Conservation (phyloP, 108 stramenopile species). For the Stephanodiscus minutulus region DNA sequence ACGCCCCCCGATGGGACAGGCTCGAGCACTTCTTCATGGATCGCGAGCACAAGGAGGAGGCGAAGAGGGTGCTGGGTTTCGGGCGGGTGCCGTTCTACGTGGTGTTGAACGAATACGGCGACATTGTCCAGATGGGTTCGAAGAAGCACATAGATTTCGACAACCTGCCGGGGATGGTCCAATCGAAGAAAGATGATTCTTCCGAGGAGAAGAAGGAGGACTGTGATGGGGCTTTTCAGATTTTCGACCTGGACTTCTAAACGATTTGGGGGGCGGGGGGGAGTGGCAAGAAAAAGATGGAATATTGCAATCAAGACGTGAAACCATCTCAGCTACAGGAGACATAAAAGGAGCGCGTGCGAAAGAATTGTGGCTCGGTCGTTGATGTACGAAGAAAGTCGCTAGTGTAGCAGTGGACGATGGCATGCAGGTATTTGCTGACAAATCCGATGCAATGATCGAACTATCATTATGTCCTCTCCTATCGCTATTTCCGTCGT, state of each 20-base stretch:
- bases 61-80: slow-evolving; percentile 78
- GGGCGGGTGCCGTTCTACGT: slow-evolving; percentile 86
- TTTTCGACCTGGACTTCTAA: slow-evolving; percentile 46
- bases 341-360: background rate
- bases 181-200: slow-evolving; percentile 15
- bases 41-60: slow-evolving; percentile 71
- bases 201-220: slow-evolving; percentile 7
- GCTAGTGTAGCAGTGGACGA: too few relatives aligned
- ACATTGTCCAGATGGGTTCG: slow-evolving; percentile 75
- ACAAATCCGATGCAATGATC: too few relatives aligned
- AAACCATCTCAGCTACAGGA: too few relatives aligned
- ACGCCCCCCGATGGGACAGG: slow-evolving; percentile 70
- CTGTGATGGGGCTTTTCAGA: slow-evolving; percentile 25
- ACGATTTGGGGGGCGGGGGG: background rate
- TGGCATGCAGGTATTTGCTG: too few relatives aligned
- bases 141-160: slow-evolving; percentile 74
- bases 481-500: too few relatives aligned
- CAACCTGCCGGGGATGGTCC: slow-evolving; percentile 45
- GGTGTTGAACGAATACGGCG: slow-evolving; percentile 70
- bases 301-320: too few relatives aligned
- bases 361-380: too few relatives aligned
- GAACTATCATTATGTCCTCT: too few relatives aligned
- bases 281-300: background rate
- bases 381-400: too few relatives aligned
- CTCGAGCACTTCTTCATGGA: slow-evolving; percentile 83